Percentiles rank a stretch among this genome's conserved stretches.
Evolutionary conservation across 108 stramenopile genomes (phyloP).

Genomic region (Nannochloropsis salina): DNA sequence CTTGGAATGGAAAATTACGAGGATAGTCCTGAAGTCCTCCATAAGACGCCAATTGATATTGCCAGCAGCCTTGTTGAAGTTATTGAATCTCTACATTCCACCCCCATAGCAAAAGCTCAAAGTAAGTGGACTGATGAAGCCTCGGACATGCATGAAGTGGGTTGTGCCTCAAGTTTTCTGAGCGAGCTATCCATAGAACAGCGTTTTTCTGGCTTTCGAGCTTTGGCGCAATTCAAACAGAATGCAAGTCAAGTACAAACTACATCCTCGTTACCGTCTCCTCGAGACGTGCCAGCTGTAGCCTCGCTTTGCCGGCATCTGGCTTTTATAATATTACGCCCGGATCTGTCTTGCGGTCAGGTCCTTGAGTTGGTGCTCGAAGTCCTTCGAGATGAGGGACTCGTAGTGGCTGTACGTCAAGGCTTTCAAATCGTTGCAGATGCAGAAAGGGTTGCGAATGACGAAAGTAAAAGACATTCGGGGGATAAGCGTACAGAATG

Average conservation of each 20-base stretch:
- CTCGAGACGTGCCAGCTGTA: not conserved
- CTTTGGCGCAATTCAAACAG: not conserved
- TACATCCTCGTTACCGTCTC: not conserved
- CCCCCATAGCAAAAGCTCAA: not conserved
- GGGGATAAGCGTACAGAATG: not conserved
- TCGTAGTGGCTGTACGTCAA: not conserved
- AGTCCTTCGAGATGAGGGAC: not conserved
- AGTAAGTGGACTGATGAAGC: not conserved
- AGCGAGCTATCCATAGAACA: not conserved
- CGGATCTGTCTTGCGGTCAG: not conserved
- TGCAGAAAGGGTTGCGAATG: not conserved
- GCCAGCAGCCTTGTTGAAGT: not conserved
- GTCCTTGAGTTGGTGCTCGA: not conserved
- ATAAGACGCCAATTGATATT: not conserved
- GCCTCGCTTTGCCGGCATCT: not conserved
- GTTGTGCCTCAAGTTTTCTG: not conserved
- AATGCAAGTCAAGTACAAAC: too few species aligned
- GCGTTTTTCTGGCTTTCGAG: not conserved
- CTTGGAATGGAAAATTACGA: not conserved
- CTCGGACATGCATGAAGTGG: conserved; percentile 7
- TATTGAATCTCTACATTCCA: not conserved
- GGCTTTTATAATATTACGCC: not conserved
- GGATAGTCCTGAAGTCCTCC: not conserved
- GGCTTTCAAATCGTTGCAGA: not conserved
- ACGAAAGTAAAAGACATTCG: not conserved